These are phyloP conservation scores for Pseudogymnoascus sp. DNA, from an alignment of 2,329 filamentous ascomycete genomes.

Conservation along the genomic window DNA sequence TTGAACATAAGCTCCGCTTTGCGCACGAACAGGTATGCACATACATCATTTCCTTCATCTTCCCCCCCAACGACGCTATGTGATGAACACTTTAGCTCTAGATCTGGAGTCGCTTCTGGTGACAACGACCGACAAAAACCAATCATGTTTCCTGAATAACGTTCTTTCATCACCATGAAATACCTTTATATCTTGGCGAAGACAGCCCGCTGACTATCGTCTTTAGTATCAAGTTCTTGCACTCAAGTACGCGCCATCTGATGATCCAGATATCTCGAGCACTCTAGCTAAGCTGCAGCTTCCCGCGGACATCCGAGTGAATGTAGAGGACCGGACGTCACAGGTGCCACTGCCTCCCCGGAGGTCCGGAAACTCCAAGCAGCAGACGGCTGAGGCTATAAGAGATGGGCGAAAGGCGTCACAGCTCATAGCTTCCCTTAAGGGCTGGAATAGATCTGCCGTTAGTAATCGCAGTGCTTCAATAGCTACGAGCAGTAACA, in stretches of 20 bases:
- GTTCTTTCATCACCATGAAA: constrained; percentile 31
- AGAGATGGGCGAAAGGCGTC: constrained; percentile 56
- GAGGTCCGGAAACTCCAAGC: constrained; percentile 34
- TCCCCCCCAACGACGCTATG: constrained; percentile 16
- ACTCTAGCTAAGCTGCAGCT: constrained; percentile 61
- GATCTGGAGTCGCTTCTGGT: constrained; percentile 62
- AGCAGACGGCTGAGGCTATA: constrained; percentile 56
- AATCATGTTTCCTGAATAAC: constrained; percentile 41
- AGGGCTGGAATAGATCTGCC: constrained; percentile 37
- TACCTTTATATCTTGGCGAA: constrained; percentile 15
- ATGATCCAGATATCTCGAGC: constrained; percentile 55
- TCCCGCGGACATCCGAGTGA: constrained; percentile 38
- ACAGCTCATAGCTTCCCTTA: constrained; percentile 42
- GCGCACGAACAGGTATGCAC: constrained; percentile 57
- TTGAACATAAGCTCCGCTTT: constrained; percentile 61
- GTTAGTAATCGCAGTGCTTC: constrained; percentile 24
- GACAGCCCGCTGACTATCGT: constrained; percentile 7
- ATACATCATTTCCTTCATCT: constrained; percentile 14
- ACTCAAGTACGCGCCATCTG: constrained; percentile 60
- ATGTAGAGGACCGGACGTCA: constrained; percentile 21
- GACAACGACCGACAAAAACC: constrained; percentile 55
- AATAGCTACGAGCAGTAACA: constrained; percentile 28
- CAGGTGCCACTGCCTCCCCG: constrained; percentile 27
- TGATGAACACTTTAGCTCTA: constrained; percentile 66
- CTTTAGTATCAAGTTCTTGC: constrained; percentile 56